Evolutionary conservation across 1,284 basidiomycete genomes (phyloP).

Genomic region (Pseudozyma sp.): DNA sequence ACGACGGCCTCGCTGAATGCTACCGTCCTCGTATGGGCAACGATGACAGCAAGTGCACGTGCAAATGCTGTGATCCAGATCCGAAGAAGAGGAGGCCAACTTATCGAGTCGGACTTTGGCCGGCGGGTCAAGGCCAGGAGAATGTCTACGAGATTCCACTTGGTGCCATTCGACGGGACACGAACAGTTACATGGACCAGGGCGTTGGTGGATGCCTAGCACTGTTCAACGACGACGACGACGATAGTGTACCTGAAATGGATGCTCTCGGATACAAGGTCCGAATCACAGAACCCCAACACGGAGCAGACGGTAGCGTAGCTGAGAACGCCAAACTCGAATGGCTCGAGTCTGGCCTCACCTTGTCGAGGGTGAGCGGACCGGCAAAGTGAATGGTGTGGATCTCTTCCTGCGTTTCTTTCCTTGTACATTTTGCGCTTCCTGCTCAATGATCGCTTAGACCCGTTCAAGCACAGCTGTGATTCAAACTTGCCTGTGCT

Average conservation of each 20-base stretch:
- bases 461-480: too few relatives aligned
- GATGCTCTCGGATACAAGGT: not conserved
- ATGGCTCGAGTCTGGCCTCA: not conserved
- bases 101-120: constrained; percentile 5
- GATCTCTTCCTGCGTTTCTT: too few relatives aligned
- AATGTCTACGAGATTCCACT: not conserved
- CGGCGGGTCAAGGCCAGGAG: not conserved
- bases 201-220: constrained; percentile 14
- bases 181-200: constrained; percentile 15
- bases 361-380: too few relatives aligned
- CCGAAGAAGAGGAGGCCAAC: not conserved
- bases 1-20: not conserved
- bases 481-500: too few relatives aligned
- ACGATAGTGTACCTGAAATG: constrained; percentile 13
- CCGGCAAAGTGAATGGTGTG: too few relatives aligned
- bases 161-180: constrained; percentile 5
- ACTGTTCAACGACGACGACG: constrained; percentile 1
- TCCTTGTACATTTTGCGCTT: too few relatives aligned
- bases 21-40: constrained; percentile 5
- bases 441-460: too few relatives aligned
- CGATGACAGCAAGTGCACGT: constrained; percentile 8
- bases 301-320: not conserved
- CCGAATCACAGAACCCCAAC: not conserved
- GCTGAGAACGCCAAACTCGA: not conserved
- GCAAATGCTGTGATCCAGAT: not conserved